A percentile compares a stretch with the other conserved stretches of the same genome.
These are phyloP conservation scores for Cardamine occulta DNA, from an alignment of 345 rosid species.

Conservation along the genomic window DNA sequence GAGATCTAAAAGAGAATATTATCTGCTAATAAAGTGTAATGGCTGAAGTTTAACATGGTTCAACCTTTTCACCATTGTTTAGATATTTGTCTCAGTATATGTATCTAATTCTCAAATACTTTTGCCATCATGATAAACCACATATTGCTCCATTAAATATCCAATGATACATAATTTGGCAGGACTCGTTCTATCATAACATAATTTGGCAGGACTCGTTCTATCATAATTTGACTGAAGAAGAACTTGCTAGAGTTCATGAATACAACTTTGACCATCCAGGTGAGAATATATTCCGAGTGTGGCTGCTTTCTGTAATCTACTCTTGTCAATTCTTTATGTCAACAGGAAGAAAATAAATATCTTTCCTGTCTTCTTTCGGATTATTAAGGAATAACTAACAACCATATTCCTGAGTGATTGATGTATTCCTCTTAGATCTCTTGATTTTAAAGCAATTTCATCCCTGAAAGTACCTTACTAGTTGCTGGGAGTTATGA, in stretches of 20 bases:
- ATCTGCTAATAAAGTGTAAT: not conserved
- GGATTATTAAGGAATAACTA: constrained; percentile 11
- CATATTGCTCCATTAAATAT: constrained; percentile 20
- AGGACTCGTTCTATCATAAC: constrained; percentile 99
- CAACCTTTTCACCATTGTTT: constrained; percentile 20
- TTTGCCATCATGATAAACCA: constrained; percentile 10
- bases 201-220: constrained; percentile 92
- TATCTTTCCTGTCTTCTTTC: constrained; percentile 3
- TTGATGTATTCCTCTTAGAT: not conserved
- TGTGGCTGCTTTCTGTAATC: constrained; percentile 28
- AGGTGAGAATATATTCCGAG: constrained; percentile 63
- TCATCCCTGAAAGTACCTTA: constrained; percentile 1
- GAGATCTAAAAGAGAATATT: not conserved
- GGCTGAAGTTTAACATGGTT: constrained; percentile 5
- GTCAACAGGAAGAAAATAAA: not conserved
- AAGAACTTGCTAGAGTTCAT: constrained; percentile 82
- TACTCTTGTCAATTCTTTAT: constrained; percentile 5
- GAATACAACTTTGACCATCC: constrained; percentile 99
- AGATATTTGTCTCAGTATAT: not conserved
- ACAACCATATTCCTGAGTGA: not conserved
- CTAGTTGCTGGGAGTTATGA: constrained; percentile 26
- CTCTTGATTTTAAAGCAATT: constrained; percentile 5
- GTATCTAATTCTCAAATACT: not conserved
- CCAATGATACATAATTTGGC: constrained; percentile 48
- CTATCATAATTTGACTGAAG: constrained; percentile 87